Percentiles rank a stretch among this genome's conserved stretches.
Conservation (phyloP, 1,284 basidiomycete genomes). For the Amylostereum areolatum region DNA sequence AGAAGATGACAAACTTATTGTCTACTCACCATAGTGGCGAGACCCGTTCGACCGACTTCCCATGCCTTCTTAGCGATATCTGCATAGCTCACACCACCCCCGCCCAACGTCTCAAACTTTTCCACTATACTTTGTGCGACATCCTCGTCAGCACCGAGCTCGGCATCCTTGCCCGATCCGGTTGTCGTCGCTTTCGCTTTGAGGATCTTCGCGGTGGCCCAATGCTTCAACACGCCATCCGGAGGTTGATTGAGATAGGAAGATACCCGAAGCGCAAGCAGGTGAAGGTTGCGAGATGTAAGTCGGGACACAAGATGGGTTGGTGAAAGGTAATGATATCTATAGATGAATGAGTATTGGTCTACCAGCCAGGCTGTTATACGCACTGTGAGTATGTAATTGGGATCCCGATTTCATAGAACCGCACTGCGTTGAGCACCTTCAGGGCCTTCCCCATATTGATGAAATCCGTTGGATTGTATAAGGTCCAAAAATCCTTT, state of each 20-base stretch:
- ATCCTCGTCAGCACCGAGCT: constrained; percentile 65
- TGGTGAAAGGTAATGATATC: constrained; percentile 75
- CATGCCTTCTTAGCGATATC: constrained; percentile 94
- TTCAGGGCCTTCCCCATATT: constrained; percentile 89
- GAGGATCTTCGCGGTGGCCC: constrained; percentile 91
- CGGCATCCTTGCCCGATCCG: constrained; percentile 45
- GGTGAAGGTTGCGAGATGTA: constrained; percentile 84
- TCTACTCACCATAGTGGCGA: constrained; percentile 79
- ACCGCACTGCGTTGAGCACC: constrained; percentile 91
- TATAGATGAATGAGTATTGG: constrained; percentile 22
- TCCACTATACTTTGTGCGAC: constrained; percentile 81
- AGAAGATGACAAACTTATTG: not conserved
- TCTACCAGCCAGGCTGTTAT: not conserved
- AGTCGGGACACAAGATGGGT: constrained; percentile 78
- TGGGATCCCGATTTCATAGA: constrained; percentile 90
- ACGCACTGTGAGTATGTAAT: constrained; percentile 85
- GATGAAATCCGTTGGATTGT: constrained; percentile 88
- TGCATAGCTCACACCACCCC: constrained; percentile 81
- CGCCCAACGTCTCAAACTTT: constrained; percentile 75
- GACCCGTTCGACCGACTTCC: constrained; percentile 79
- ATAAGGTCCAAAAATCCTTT: constrained; percentile 86
- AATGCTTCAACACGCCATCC: constrained; percentile 88
- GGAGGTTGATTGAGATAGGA: constrained; percentile 79
- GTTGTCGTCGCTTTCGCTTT: constrained; percentile 56
- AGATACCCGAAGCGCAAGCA: constrained; percentile 90